A percentile compares a stretch with the other conserved stretches of the same genome.
Conservation (phyloP, 2,329 filamentous ascomycete genomes). For the Mariannaea sp. region DNA sequence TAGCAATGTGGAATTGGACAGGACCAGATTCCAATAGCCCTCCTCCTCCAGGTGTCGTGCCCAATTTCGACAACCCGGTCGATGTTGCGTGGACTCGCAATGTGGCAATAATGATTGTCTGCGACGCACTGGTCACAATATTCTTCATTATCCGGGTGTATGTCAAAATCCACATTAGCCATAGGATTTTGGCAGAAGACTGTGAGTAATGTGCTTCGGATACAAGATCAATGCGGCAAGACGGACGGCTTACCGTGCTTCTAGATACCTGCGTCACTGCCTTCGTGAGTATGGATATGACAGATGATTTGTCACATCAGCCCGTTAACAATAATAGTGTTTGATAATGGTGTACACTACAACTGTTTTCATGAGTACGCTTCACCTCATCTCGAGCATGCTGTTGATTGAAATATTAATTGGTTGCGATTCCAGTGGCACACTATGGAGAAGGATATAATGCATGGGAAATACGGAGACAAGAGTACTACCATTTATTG, state of each 20-base stretch:
- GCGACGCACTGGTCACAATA: slow-evolving; percentile 5
- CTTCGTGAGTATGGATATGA: slow-evolving; percentile 17
- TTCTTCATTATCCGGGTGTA: slow-evolving; percentile 27
- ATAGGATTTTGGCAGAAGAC: slow-evolving; percentile 22
- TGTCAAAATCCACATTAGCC: slow-evolving; percentile 25
- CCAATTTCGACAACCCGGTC: slow-evolving; percentile 23
- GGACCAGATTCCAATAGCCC: slow-evolving; percentile 33
- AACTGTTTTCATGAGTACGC: slow-evolving; percentile 27
- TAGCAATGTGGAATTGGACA: slow-evolving; percentile 34
- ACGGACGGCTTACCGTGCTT: slow-evolving; percentile 1
- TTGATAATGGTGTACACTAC: slow-evolving; percentile 14
- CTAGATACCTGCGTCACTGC: slow-evolving; percentile 27
- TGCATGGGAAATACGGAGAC: slow-evolving; percentile 27
- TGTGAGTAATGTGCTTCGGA: no score
- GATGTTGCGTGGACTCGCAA: slow-evolving; percentile 31
- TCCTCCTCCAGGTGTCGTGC: slow-evolving; percentile 26
- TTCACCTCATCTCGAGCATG: background rate
- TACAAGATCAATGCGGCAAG: no score
- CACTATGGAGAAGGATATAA: slow-evolving; percentile 28
- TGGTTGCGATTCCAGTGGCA: slow-evolving; percentile 20
- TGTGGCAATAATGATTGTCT: slow-evolving; percentile 19
- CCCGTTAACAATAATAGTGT: background rate
- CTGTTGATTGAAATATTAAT: slow-evolving; percentile 4
- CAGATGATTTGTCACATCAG: no score
- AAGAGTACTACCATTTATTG: slow-evolving; percentile 28